Conservation (phyloP, 371 early-diverging fungal genomes). For the Nosema muscidifuracis region DNA sequence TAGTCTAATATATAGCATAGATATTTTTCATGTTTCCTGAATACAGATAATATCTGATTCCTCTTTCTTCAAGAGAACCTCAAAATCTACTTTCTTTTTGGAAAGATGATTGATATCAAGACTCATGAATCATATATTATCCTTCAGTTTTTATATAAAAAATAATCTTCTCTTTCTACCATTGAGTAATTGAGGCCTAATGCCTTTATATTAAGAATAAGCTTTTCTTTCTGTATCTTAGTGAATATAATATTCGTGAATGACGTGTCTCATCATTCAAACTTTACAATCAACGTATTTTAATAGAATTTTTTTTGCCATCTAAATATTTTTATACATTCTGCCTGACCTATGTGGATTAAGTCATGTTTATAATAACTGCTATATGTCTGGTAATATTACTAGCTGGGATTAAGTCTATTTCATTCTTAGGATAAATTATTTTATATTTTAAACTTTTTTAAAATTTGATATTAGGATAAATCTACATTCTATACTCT, state of each 20-base stretch:
- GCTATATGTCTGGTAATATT: no score
- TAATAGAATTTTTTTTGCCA: no score
- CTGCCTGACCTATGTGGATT: no score
- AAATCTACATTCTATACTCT: no score
- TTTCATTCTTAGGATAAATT: no score
- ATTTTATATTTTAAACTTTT: no score
- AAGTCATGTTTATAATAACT: no score
- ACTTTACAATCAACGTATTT: no score
- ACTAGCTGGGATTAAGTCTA: no score
- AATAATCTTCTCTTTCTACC: background rate
- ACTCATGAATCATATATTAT: background rate
- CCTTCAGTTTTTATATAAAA: background rate
- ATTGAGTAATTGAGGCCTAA: background rate
- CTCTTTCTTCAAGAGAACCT: background rate
- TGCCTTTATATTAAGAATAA: background rate
- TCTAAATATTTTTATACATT: no score
- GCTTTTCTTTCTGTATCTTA: background rate
- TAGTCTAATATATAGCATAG: background rate
- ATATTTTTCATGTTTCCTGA: background rate
- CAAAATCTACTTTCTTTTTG: background rate
- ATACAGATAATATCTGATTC: background rate
- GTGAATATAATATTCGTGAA: background rate
- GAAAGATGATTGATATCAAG: background rate
- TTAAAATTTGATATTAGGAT: no score
- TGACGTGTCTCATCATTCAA: background rate